Conservation (phyloP, 2,329 filamentous ascomycete species). For the Alternaria tenuissima region DNA sequence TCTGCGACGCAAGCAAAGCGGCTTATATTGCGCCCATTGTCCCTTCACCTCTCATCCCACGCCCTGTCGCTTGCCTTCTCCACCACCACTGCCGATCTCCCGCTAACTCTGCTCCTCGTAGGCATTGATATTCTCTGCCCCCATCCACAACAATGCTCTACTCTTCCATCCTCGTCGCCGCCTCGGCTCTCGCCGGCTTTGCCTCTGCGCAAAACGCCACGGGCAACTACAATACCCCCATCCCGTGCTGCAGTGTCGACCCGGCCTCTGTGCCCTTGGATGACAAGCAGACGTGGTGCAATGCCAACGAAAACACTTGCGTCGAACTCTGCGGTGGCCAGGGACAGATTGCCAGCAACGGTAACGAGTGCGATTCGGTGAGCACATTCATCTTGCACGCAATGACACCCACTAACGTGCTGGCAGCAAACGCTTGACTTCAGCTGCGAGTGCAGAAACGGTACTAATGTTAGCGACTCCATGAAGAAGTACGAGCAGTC, state of each 20-base stretch:
- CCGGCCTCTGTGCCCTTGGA: conserved; percentile 49
- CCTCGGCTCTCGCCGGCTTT: conserved; percentile 56
- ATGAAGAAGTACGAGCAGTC: too few species aligned
- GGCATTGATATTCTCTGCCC: conserved; percentile 50
- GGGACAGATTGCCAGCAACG: conserved; percentile 50
- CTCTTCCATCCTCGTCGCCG: conserved; percentile 57
- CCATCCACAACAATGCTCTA: conserved; percentile 55
- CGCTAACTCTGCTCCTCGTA: conserved; percentile 38
- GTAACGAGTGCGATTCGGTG: conserved; percentile 67
- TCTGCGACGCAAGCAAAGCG: not conserved
- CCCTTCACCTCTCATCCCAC: conserved; percentile 8
- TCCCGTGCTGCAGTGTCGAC: conserved; percentile 52
- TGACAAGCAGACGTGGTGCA: conserved; percentile 62
- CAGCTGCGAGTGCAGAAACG: conserved; percentile 68
- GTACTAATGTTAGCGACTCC: conserved; percentile 59
- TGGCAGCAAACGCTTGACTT: conserved; percentile 60
- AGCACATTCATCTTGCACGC: conserved; percentile 34
- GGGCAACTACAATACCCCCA: conserved; percentile 25
- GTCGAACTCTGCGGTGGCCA: conserved; percentile 64
- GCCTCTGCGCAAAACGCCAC: conserved; percentile 57
- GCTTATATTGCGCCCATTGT: conserved; percentile 18
- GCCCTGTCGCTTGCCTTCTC: conserved; percentile 9
- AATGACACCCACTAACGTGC: conserved; percentile 27
- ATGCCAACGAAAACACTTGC: conserved; percentile 66
- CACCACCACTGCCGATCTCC: conserved; percentile 24